Base-by-base conservation (phyloP, 495 filamentous ascomycete species). In the Niebla homalea region DNA sequence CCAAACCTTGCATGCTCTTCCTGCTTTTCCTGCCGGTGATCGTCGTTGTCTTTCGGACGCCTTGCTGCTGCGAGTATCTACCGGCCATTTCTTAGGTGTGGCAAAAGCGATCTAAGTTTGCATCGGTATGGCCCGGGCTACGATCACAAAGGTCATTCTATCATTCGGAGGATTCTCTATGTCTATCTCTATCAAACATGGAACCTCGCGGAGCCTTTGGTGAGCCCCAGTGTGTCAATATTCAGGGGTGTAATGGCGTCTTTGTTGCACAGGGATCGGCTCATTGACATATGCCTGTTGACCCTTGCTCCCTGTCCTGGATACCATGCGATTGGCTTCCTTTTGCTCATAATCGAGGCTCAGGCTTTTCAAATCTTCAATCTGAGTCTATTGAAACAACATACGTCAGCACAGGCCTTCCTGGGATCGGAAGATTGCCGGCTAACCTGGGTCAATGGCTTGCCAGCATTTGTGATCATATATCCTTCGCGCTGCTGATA, bases 401-500 rank as follows among this genome's bases (percentile, higher is more conserved):
- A 39, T 7, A 22, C 26, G 50, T 51, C 40, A 59, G 52, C 16
- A 5, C 29, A 19, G 11, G 26, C 18, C 40, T 23, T 21, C 16
- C 37, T 40, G 23, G 36, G 3, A 21, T 23, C 14, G 22, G 37
- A 40, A 50, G 51, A 36, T 36, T 16, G 66, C 3, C 26, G 10
- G 5, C 67, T 62, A 48, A 76, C 73, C 62, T 73, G 65, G 51
- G 73, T 76, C 41, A 76, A 60, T 52, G 69, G 70, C 50, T 69
- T 61, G 36, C 73, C 73, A 32, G 58, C 41, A 36, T 60, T 55
- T 20, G 63, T 61, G 43, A 76, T 68, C n/a, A 76, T 60, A 48
- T 76, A 76, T 26, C 73, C 73, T 61, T 76, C 72, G 36, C 73
- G 70, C 25, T 70, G 70, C 70, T 76, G 72, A 49, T 74, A 75